A percentile compares a stretch with the other conserved stretches of the same genome.
phyloP scores from a whole-genome alignment of 2,329 filamentous ascomycete genomes.

The Hypomyces perniciosus region DNA sequence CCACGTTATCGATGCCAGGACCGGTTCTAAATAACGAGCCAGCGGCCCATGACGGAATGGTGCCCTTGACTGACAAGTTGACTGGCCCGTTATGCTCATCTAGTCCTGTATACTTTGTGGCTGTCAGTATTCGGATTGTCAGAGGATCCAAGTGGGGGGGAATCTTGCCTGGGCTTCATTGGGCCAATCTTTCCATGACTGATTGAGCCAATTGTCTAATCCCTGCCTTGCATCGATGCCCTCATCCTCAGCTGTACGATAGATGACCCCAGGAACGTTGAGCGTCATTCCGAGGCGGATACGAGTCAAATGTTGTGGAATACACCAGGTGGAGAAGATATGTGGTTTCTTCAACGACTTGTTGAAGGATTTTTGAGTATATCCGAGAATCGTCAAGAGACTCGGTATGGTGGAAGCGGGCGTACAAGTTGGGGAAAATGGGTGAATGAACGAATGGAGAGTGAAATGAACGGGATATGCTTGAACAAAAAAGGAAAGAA shows the following conservation, averaged over 20 bases:
- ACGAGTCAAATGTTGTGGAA: neutral
- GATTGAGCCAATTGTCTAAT: constrained; percentile 22
- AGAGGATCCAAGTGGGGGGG: neutral
- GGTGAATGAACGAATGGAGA: too few relatives aligned
- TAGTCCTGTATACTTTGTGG: constrained; percentile 57
- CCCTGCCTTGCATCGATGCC: constrained; percentile 19
- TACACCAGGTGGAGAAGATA: neutral
- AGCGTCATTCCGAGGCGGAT: constrained; percentile 19
- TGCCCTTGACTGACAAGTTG: constrained; percentile 55
- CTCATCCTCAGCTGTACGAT: constrained; percentile 24
- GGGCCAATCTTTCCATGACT: constrained; percentile 39
- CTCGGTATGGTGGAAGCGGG: too few relatives aligned
- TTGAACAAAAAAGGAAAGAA: too few relatives aligned
- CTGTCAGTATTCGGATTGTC: neutral
- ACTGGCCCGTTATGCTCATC: constrained; percentile 62
- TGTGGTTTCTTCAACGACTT: neutral
- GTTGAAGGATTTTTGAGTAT: neutral
- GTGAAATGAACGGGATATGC: too few relatives aligned
- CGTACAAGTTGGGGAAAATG: too few relatives aligned
- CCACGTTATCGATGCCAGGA: constrained; percentile 58
- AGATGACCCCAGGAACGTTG: constrained; percentile 21
- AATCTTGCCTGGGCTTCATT: constrained; percentile 41
- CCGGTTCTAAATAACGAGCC: constrained; percentile 71
- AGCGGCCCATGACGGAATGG: constrained; percentile 64
- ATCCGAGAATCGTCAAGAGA: neutral